Conservation (phyloP, 257 asterid genomes). For the Solanum peruvianum region DNA sequence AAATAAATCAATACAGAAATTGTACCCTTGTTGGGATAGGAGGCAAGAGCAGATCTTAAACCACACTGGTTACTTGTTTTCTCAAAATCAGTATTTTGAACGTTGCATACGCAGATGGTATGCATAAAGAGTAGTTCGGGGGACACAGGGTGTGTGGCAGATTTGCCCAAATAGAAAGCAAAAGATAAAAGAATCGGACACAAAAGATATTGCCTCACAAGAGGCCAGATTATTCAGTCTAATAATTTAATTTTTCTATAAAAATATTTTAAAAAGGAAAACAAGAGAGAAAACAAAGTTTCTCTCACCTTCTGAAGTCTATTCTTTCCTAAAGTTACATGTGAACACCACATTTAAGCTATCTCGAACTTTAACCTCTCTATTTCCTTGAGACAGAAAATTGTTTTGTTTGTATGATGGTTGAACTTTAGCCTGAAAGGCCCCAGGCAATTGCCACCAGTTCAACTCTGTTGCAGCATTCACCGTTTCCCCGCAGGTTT, state of each 20-base stretch:
- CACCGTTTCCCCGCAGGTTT: slow-evolving; percentile 80
- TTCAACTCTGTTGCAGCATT: background rate
- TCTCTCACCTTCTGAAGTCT: background rate
- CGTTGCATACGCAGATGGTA: background rate
- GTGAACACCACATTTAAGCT: background rate
- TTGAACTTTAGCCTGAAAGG: background rate
- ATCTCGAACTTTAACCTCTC: background rate
- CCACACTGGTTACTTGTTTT: background rate
- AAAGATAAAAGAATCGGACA: background rate
- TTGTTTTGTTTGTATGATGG: background rate
- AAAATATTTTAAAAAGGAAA: background rate
- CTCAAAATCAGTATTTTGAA: background rate
- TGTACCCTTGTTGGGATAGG: background rate
- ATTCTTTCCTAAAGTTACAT: background rate
- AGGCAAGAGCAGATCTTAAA: background rate
- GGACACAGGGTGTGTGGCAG: background rate
- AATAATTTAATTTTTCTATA: background rate
- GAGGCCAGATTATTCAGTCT: background rate
- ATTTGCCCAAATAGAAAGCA: background rate
- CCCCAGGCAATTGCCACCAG: background rate
- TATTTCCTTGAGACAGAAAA: background rate
- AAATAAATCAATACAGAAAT: background rate
- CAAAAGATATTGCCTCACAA: background rate
- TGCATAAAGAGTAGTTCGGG: background rate
- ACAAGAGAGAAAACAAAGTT: background rate